Conservation (phyloP, 176 grass and related monocot genomes). For the Oryza coarctata region DNA sequence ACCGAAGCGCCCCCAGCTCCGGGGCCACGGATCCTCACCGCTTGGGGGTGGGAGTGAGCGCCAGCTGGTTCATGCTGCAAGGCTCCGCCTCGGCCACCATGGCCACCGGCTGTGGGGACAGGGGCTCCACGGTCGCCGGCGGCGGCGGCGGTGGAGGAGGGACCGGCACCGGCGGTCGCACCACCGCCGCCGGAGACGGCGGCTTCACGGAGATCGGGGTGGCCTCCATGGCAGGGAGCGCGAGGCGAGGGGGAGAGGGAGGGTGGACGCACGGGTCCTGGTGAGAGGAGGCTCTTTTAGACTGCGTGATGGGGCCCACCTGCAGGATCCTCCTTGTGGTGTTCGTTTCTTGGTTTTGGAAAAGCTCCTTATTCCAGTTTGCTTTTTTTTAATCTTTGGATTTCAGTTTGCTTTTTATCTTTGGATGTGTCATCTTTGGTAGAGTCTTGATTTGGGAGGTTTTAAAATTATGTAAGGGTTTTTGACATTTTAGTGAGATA, state of each 20-base stretch:
- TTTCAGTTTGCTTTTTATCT: background rate
- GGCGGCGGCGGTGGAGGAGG: background rate
- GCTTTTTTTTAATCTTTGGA: background rate
- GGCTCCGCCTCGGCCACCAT: constrained; percentile 9
- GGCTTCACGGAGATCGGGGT: constrained; percentile 62
- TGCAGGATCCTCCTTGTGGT: background rate
- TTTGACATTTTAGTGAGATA: no score
- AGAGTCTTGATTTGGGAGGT: background rate
- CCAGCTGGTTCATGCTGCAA: constrained; percentile 45
- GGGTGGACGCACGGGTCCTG: constrained; percentile 33
- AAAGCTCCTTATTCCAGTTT: background rate
- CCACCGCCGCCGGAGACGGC: constrained; percentile 31
- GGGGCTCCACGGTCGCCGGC: background rate
- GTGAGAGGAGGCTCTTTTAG: constrained; percentile 29
- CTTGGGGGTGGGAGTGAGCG: constrained; percentile 40
- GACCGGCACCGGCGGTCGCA: background rate
- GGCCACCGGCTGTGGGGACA: background rate
- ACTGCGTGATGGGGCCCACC: constrained; percentile 19
- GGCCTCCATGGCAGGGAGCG: constrained; percentile 43
- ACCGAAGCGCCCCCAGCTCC: background rate
- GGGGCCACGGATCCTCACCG: constrained; percentile 33
- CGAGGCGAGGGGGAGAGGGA: background rate
- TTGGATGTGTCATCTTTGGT: background rate
- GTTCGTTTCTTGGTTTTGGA: background rate
- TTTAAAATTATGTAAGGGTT: background rate